Evolutionary conservation across 768 basidiomycete genomes (phyloP).

Genomic region (Boletus sp.): DNA sequence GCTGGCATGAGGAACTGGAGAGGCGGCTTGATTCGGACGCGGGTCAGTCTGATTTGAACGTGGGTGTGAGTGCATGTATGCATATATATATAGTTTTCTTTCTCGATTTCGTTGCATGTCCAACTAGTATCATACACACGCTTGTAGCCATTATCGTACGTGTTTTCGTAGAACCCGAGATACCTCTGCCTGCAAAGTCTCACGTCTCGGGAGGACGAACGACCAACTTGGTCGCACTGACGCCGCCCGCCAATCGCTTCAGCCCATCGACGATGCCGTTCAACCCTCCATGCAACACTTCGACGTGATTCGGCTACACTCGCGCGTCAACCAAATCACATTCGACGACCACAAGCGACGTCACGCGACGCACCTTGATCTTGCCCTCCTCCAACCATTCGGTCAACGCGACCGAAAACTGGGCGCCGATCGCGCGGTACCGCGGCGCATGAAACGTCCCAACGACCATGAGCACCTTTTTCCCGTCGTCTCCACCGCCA

Average conservation of each 20-base stretch:
- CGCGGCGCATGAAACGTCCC: conserved; percentile 5
- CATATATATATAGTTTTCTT: no score
- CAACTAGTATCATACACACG: background rate
- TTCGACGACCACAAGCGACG: background rate
- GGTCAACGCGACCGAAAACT: conserved; percentile 9
- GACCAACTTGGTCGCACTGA: conserved; percentile 41
- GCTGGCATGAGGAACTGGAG: conserved; percentile 91
- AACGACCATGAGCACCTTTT: background rate
- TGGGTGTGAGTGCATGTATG: background rate
- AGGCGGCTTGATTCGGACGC: conserved; percentile 77
- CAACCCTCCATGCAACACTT: conserved; percentile 39
- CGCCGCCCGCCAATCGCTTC: conserved; percentile 27
- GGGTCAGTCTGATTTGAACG: conserved; percentile 68
- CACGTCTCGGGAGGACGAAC: conserved; percentile 15
- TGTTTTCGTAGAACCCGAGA: background rate
- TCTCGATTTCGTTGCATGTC: background rate
- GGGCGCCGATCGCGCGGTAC: conserved; percentile 3
- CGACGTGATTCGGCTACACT: conserved; percentile 35
- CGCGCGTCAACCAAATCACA: background rate
- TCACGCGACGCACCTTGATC: conserved; percentile 16
- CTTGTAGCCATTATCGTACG: conserved; percentile 4
- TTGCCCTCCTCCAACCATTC: conserved; percentile 14
- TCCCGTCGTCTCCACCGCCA: background rate
- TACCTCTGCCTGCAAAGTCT: background rate
- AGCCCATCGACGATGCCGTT: conserved; percentile 34